Conservation (phyloP, 2,329 filamentous ascomycete species). For the Calonectria honghensis region DNA sequence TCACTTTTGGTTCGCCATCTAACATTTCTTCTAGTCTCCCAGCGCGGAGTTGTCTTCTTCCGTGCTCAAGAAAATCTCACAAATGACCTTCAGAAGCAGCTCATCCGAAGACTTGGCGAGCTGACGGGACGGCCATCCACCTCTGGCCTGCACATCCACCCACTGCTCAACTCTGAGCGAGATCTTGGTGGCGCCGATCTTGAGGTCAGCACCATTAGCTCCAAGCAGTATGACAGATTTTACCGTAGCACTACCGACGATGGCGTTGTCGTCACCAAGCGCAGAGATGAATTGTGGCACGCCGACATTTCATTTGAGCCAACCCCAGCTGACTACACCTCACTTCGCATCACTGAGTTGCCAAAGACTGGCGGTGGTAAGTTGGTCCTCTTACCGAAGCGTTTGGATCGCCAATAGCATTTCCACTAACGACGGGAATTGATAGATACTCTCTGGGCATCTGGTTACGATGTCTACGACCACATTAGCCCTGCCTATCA, state of each 20-base stretch:
- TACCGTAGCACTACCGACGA: slow-evolving; percentile 63
- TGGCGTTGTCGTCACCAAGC: slow-evolving; percentile 47
- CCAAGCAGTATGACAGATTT: slow-evolving; percentile 71
- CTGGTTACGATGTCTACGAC: slow-evolving; percentile 80
- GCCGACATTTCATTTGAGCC: slow-evolving; percentile 80
- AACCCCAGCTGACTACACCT: slow-evolving; percentile 77
- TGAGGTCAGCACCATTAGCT: slow-evolving; percentile 78
- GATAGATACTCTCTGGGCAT: slow-evolving; percentile 78
- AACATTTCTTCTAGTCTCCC: slow-evolving; percentile 71
- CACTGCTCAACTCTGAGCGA: slow-evolving; percentile 71
- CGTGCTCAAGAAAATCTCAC: slow-evolving; percentile 77
- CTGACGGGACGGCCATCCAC: slow-evolving; percentile 74
- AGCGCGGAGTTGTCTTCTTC: slow-evolving; percentile 83
- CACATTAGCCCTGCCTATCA: slow-evolving; percentile 74
- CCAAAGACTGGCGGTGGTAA: slow-evolving; percentile 73
- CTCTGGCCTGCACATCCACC: slow-evolving; percentile 77
- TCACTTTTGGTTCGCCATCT: not conserved
- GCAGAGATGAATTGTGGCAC: slow-evolving; percentile 67
- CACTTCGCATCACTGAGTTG: slow-evolving; percentile 71
- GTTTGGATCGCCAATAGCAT: not conserved
- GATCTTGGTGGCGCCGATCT: slow-evolving; percentile 74
- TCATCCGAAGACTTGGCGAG: slow-evolving; percentile 76
- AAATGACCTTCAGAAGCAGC: slow-evolving; percentile 79
- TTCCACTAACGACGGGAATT: not conserved
- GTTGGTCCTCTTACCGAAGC: slow-evolving; percentile 24